A percentile compares a stretch with the other conserved stretches of the same genome.
Conservation (phyloP, 1,284 basidiomycete genomes). For the Cystobasidium pallidum region DNA sequence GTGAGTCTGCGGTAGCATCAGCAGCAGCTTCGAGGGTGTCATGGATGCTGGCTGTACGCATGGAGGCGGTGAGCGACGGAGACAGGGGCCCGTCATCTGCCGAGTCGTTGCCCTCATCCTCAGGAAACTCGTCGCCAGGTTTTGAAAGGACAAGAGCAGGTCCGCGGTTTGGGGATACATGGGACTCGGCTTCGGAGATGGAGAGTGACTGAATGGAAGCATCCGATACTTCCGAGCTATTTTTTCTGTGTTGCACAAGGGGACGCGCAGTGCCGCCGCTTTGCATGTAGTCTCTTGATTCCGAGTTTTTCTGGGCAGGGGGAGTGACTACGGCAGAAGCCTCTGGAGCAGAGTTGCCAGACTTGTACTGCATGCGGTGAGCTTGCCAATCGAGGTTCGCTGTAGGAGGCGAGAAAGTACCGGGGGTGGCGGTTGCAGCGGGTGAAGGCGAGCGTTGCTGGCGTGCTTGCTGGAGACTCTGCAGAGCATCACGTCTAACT, state of each 20-base stretch:
- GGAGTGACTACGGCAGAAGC: constrained; percentile 21
- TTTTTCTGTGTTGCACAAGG: constrained; percentile 31
- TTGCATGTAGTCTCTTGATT: constrained; percentile 11
- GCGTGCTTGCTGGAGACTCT: constrained; percentile 28
- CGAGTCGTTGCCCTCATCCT: constrained; percentile 21
- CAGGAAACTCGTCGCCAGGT: constrained; percentile 39
- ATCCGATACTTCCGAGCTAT: constrained; percentile 25
- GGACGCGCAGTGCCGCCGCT: neutral
- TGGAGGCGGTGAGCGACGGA: constrained; percentile 26
- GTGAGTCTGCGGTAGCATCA: neutral
- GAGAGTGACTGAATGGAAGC: constrained; percentile 32
- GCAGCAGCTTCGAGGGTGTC: neutral
- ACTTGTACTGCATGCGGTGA: constrained; percentile 31
- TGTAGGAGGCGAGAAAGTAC: constrained; percentile 20
- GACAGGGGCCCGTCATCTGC: constrained; percentile 24
- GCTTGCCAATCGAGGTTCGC: constrained; percentile 29
- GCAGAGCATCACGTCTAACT: constrained; percentile 16
- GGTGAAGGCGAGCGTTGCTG: constrained; percentile 22
- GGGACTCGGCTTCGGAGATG: constrained; percentile 39
- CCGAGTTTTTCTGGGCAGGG: constrained; percentile 23
- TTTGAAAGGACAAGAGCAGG: constrained; percentile 40
- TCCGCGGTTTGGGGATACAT: constrained; percentile 35
- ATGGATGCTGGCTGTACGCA: constrained; percentile 28
- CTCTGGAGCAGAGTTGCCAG: constrained; percentile 11
- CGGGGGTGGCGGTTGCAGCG: neutral